Conservation (phyloP, 371 early-diverging fungal species). For the Mortierella sp. region DNA sequence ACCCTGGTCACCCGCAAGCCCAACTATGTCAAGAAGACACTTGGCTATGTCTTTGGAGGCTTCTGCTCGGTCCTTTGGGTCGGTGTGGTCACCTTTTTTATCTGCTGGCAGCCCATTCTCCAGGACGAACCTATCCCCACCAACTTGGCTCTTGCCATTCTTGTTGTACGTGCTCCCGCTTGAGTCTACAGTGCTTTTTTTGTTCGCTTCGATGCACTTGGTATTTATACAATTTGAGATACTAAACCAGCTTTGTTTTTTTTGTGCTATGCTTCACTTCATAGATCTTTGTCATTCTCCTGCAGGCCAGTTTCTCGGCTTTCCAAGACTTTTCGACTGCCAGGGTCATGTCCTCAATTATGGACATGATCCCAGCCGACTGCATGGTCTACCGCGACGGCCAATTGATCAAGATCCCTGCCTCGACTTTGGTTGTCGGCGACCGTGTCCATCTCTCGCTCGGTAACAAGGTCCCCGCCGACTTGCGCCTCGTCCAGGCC, state of each 20-base stretch:
- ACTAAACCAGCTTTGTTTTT: neutral
- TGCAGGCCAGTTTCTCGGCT: conserved; percentile 77
- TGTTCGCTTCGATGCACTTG: neutral
- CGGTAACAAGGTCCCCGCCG: conserved; percentile 82
- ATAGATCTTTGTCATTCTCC: conserved; percentile 69
- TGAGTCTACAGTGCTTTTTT: neutral
- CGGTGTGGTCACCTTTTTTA: conserved; percentile 57
- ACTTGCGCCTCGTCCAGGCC: conserved; percentile 68
- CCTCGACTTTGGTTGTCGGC: conserved; percentile 60
- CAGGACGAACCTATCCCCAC: conserved; percentile 41
- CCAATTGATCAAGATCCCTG: conserved; percentile 59
- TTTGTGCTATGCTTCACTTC: neutral
- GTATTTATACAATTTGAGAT: neutral
- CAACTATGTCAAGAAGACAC: conserved; percentile 60
- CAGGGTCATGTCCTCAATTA: conserved; percentile 81
- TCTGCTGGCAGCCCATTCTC: conserved; percentile 60
- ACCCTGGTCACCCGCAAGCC: conserved; percentile 59
- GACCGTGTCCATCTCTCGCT: conserved; percentile 74
- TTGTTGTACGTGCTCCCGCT: conserved; percentile 42
- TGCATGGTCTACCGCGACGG: conserved; percentile 75
- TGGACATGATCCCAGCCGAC: conserved; percentile 76
- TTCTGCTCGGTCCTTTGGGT: conserved; percentile 63
- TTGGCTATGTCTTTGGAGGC: conserved; percentile 62
- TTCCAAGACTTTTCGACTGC: conserved; percentile 82
- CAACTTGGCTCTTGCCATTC: conserved; percentile 62